Percentiles rank a stretch among this genome's conserved stretches.
Evolutionary conservation across 2,329 filamentous ascomycete species (phyloP).

Genomic region (Apiospora aurea): DNA sequence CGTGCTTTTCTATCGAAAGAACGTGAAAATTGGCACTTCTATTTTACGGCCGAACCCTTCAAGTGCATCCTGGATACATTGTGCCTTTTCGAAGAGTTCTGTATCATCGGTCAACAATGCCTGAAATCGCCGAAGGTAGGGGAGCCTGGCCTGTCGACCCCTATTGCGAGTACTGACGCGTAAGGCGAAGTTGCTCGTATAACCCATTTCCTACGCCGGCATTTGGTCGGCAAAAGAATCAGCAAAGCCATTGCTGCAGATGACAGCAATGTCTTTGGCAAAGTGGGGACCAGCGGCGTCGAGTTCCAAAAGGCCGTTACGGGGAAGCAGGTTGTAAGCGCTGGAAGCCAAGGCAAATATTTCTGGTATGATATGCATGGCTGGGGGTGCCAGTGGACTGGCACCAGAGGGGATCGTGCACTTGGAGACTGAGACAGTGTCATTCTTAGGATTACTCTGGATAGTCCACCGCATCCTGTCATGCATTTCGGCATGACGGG

Average conservation of each 20-base stretch:
- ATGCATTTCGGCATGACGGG: conserved; percentile 87
- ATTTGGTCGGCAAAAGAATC: conserved; percentile 86
- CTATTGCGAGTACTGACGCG: background rate
- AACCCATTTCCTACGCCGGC: conserved; percentile 82
- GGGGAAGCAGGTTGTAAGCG: conserved; percentile 74
- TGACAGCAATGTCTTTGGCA: conserved; percentile 88
- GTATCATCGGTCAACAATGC: conserved; percentile 32
- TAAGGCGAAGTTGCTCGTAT: conserved; percentile 73
- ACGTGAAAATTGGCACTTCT: background rate
- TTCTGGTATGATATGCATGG: conserved; percentile 68
- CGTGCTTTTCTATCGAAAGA: background rate
- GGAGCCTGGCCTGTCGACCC: background rate
- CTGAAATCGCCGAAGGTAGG: conserved; percentile 41
- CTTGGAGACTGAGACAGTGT: background rate
- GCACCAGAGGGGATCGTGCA: background rate
- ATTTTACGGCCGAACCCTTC: background rate
- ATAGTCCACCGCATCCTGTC: conserved; percentile 82
- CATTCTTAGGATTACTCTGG: conserved; percentile 63
- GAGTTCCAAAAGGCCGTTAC: conserved; percentile 77
- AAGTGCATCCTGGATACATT: too few species aligned
- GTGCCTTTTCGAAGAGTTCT: background rate
- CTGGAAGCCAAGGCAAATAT: conserved; percentile 93
- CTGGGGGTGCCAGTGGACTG: background rate
- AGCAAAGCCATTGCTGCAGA: conserved; percentile 73
- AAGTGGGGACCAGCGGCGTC: conserved; percentile 80